Conservation (phyloP, 345 rosid genomes). For the Corymbia maculata region DNA sequence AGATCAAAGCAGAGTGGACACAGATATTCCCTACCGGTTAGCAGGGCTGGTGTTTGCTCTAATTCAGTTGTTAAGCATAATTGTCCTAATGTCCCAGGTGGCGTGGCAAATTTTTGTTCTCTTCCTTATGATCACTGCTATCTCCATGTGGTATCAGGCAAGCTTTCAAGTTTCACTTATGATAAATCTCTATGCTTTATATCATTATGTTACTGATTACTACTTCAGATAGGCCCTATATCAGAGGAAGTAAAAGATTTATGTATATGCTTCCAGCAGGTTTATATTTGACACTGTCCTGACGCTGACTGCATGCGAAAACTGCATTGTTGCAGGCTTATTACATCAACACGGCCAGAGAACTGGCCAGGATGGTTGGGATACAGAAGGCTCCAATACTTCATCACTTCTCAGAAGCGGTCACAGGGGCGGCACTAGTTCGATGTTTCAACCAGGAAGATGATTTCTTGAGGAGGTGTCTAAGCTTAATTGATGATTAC, state of each 20-base stretch:
- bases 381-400: constrained; percentile 66
- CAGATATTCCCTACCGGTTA: constrained; percentile 65
- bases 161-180: not conserved
- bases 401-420: constrained; percentile 78
- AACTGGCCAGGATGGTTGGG: constrained; percentile 85
- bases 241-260: not conserved
- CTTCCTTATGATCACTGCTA: constrained; percentile 42
- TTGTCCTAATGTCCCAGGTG: constrained; percentile 47
- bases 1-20: constrained; percentile 68
- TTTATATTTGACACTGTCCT: not conserved
- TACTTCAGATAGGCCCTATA: not conserved
- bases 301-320: not conserved
- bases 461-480: constrained; percentile 39
- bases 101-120: constrained; percentile 57
- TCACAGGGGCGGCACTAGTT: constrained; percentile 61
- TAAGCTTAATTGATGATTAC: constrained; percentile 40
- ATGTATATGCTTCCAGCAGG: not conserved
- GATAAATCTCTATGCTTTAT: not conserved
- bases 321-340: constrained; percentile 38
- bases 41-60: constrained; percentile 69
- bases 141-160: constrained; percentile 60
- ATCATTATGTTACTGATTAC: not conserved
- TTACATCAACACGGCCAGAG: constrained; percentile 78
- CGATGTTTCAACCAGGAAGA: constrained; percentile 66
- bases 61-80: constrained; percentile 55